Evolutionary conservation across 1,284 basidiomycete species (phyloP).

Genomic region (Rhodotorula sp.): DNA sequence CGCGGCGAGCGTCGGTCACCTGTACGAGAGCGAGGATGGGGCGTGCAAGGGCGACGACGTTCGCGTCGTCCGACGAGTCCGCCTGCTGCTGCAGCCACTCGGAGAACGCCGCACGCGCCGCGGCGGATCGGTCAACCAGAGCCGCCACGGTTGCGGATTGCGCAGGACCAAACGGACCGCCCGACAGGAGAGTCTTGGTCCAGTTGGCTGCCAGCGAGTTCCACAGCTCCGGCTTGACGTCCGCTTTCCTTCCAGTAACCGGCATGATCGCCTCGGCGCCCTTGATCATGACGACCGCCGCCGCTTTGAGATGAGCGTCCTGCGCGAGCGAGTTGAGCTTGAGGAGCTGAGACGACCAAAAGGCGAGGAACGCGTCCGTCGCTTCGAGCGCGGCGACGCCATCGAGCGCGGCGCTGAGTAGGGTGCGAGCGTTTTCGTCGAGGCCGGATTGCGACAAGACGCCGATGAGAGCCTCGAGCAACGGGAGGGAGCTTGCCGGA

Average conservation of each 20-base stretch:
- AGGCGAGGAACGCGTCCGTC: constrained; percentile 6
- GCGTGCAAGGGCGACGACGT: constrained; percentile 1
- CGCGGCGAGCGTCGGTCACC: constrained; percentile 2
- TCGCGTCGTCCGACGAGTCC: too few relatives aligned
- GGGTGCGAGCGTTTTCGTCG: not conserved
- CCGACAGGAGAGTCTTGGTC: constrained; percentile 19
- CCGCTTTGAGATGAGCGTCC: not conserved
- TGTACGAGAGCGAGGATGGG: constrained; percentile 23
- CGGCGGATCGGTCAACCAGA: constrained; percentile 27
- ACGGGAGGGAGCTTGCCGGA: constrained; percentile 2
- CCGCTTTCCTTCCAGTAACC: not conserved
- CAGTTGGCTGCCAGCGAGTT: constrained; percentile 19
- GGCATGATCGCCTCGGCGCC: constrained; percentile 24
- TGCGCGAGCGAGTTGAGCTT: constrained; percentile 15
- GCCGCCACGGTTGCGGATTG: constrained; percentile 24
- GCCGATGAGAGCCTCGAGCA: constrained; percentile 13
- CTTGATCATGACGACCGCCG: constrained; percentile 14
- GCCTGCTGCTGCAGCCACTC: not conserved
- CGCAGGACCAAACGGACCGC: not conserved
- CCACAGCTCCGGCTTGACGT: not conserved
- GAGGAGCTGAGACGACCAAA: constrained; percentile 25
- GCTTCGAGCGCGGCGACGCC: constrained; percentile 10
- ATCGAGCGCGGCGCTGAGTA: constrained; percentile 11
- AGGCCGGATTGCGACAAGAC: not conserved
- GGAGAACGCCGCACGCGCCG: constrained; percentile 13